phyloP scores from a whole-genome alignment of 1,284 basidiomycete genomes.

The Moesziomyces sp. region DNA sequence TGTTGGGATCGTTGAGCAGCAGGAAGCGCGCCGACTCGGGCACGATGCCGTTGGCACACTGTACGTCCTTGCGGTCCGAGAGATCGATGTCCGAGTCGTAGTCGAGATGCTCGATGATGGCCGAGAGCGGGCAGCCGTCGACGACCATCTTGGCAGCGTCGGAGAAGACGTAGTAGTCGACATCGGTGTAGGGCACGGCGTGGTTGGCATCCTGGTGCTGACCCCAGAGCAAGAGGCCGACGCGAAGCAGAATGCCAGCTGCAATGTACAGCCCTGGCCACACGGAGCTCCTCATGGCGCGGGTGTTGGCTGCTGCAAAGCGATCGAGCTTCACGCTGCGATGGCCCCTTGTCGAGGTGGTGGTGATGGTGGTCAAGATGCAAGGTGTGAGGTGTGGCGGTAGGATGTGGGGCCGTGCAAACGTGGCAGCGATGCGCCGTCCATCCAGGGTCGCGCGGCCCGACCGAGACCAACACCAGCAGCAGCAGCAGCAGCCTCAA shows the following conservation, averaged over 20 bases:
- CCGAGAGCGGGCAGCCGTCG: conserved; percentile 51
- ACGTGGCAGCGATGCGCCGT: not conserved
- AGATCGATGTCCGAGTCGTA: conserved; percentile 54
- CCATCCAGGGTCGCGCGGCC: not conserved
- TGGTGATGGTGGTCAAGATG: not conserved
- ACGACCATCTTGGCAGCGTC: conserved; percentile 76
- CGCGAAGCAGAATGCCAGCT: conserved; percentile 74
- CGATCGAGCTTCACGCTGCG: not conserved
- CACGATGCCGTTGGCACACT: conserved; percentile 57
- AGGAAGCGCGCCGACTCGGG: conserved; percentile 72
- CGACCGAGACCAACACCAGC: not conserved
- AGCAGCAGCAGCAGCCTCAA: too few relatives aligned
- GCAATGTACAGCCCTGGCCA: conserved; percentile 45
- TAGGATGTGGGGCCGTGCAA: not conserved
- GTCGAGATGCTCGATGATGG: conserved; percentile 34
- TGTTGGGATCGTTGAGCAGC: conserved; percentile 61
- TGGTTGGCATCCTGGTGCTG: conserved; percentile 86
- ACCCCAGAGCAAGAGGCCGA: conserved; percentile 81
- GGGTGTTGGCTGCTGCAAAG: not conserved
- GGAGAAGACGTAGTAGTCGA: conserved; percentile 95
- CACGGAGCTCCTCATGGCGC: conserved; percentile 25
- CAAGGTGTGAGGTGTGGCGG: not conserved
- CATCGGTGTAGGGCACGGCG: conserved; percentile 92
- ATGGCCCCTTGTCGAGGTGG: not conserved
- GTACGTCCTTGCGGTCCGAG: conserved; percentile 28